Conservation (phyloP, 768 basidiomycete genomes). For the Lactarius sp. region DNA sequence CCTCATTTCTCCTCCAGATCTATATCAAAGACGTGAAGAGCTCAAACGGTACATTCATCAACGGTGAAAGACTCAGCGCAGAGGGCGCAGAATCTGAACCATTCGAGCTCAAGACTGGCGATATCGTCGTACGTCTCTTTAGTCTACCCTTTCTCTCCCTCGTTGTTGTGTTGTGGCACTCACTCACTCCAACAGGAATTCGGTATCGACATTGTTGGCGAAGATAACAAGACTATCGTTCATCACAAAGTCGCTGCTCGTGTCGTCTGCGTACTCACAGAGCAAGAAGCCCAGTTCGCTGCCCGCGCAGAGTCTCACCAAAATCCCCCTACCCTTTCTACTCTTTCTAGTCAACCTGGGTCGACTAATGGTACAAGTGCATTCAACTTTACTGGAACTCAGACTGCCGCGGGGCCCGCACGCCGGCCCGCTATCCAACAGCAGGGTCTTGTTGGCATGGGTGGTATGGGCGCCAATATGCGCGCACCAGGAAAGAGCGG, state of each 20-base stretch:
- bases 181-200: conserved; percentile 64
- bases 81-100: conserved; percentile 92
- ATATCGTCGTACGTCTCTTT: conserved; percentile 75
- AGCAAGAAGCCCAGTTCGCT: conserved; percentile 77
- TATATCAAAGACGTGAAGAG: conserved; percentile 98
- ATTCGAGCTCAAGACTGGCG: conserved; percentile 90
- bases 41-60: conserved; percentile 98
- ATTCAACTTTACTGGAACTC: conserved; percentile 42
- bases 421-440: conserved; percentile 55
- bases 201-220: conserved; percentile 97
- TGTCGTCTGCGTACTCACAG: conserved; percentile 80
- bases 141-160: not conserved
- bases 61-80: conserved; percentile 83
- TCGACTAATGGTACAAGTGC: conserved; percentile 37
- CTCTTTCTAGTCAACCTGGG: conserved; percentile 35
- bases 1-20: conserved; percentile 50
- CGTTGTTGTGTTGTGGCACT: conserved; percentile 11
- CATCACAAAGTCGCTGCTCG: conserved; percentile 98
- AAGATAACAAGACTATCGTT: conserved; percentile 96
- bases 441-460: conserved; percentile 64
- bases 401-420: conserved; percentile 33
- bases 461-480: conserved; percentile 69
- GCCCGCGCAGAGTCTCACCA: conserved; percentile 67
- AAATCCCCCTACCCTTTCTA: conserved; percentile 32
- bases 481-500: conserved; percentile 78